These are phyloP conservation scores for Aspergillus oerlinghausenensis DNA, from an alignment of 2,329 filamentous ascomycete genomes.

Conservation along the genomic window DNA sequence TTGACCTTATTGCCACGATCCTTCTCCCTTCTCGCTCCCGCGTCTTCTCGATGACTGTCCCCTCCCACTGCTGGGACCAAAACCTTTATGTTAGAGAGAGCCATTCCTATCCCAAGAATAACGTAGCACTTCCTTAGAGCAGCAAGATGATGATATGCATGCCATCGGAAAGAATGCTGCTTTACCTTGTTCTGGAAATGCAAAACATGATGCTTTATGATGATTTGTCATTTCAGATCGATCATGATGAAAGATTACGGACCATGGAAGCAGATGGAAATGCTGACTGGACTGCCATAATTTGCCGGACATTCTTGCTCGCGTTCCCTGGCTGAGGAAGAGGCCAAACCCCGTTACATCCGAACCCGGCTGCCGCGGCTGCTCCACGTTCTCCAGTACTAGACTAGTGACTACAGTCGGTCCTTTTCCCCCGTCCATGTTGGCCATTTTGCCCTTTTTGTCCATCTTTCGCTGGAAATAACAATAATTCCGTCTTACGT, in stretches of 20 bases:
- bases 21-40: too few species aligned
- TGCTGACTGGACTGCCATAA: neutral
- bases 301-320: too few species aligned
- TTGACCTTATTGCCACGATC: too few species aligned
- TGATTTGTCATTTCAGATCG: neutral
- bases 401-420: neutral
- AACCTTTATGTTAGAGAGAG: neutral
- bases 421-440: neutral
- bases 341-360: constrained; percentile 26
- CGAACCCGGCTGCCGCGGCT: constrained; percentile 13
- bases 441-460: neutral
- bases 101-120: neutral
- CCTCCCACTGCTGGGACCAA: neutral
- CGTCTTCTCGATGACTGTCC: neutral
- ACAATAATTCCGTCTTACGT: neutral
- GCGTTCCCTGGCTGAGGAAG: neutral
- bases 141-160: too few species aligned
- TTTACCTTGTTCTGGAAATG: too few species aligned
- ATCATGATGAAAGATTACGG: neutral
- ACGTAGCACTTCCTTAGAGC: neutral
- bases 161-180: neutral
- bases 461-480: neutral
- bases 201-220: neutral
- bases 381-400: neutral
- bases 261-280: neutral